phyloP scores from a whole-genome alignment of 2,329 filamentous ascomycete genomes.

The Trichoderma brevicompactum region DNA sequence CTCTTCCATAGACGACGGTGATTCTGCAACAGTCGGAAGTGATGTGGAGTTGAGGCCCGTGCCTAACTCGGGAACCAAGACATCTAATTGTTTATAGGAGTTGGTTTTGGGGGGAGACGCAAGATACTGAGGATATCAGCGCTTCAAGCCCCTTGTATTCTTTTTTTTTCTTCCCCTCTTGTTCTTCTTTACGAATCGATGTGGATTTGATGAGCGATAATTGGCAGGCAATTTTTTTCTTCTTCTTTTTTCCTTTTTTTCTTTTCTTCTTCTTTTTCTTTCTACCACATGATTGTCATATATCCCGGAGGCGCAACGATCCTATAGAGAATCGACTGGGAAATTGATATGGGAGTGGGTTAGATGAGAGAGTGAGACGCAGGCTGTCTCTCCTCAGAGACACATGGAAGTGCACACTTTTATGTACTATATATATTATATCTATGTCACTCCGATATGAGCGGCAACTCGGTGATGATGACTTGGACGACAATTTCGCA shows the following conservation, averaged over 20 bases:
- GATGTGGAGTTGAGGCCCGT: slow-evolving; percentile 43
- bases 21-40: slow-evolving; percentile 39
- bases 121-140: neutral
- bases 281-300: neutral
- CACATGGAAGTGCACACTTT: neutral
- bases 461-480: too few relatives aligned
- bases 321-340: neutral
- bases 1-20: slow-evolving; percentile 38
- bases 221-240: neutral
- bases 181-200: neutral
- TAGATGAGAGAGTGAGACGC: neutral
- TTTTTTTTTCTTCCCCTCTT: neutral
- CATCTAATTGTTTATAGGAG: slow-evolving; percentile 10
- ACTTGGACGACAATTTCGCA: too few relatives aligned
- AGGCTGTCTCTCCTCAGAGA: neutral
- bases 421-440: neutral
- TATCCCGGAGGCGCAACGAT: neutral
- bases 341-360: neutral
- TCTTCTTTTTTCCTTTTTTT: neutral
- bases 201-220: neutral
- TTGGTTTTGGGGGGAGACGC: neutral
- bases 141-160: neutral
- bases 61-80: slow-evolving; percentile 36
- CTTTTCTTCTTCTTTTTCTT: neutral
- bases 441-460: neutral